Evolutionary conservation across 179 eudicot genomes (phyloP).

Genomic region (Spinacia oleracea): DNA sequence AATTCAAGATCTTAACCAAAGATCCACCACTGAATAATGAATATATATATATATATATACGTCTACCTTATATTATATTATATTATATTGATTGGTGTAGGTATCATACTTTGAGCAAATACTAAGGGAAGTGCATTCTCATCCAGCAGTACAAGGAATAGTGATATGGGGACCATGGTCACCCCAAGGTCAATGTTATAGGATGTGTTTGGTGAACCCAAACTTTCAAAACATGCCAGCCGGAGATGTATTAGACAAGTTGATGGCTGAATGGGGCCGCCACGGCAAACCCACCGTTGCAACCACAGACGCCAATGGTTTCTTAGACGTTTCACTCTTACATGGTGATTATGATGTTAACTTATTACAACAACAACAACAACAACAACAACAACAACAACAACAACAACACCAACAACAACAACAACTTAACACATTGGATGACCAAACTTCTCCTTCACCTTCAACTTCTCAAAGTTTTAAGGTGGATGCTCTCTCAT

Average conservation of each 20-base stretch:
- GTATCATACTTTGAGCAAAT: conserved; percentile 44
- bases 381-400: too few relatives aligned
- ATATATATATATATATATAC: too few relatives aligned
- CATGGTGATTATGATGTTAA: conserved; percentile 48
- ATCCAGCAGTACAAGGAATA: conserved; percentile 49
- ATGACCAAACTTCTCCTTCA: not conserved
- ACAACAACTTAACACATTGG: not conserved
- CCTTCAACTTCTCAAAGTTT: not conserved
- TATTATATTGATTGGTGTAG: too few relatives aligned
- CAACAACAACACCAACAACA: too few relatives aligned
- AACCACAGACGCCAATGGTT: conserved; percentile 39
- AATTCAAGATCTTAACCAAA: too few relatives aligned
- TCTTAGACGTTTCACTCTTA: conserved; percentile 35
- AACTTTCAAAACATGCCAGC: conserved; percentile 51
- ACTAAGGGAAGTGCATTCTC: conserved; percentile 50
- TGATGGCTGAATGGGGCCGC: conserved; percentile 42
- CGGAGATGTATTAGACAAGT: conserved; percentile 55
- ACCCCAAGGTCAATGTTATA: conserved; percentile 43
- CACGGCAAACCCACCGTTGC: not conserved
- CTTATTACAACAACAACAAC: not conserved
- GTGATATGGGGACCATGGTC: conserved; percentile 53
- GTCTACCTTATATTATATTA: too few relatives aligned
- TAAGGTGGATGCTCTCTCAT: conserved; percentile 17
- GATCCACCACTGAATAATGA: too few relatives aligned
- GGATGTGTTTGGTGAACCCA: conserved; percentile 55